Conservation (phyloP, 176 grass and related monocot species). For the Dactylis glomerata region DNA sequence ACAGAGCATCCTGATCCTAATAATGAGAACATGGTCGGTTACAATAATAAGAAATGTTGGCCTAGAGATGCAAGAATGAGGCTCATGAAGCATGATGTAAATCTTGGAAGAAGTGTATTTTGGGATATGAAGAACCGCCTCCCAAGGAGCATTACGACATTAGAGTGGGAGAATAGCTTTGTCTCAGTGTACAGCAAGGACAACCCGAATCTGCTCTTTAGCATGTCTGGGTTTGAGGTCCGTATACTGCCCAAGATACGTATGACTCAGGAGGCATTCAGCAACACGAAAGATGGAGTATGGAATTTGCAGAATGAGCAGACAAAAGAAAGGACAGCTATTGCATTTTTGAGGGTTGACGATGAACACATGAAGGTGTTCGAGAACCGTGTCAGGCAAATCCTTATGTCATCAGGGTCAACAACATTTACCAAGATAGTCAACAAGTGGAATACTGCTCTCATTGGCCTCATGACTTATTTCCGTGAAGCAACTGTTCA, state of each 20-base stretch:
- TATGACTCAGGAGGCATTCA: constrained; percentile 97
- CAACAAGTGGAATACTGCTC: constrained; percentile 97
- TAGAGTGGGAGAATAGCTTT: constrained; percentile 98
- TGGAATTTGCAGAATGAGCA: constrained; percentile 98
- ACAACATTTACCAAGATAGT: constrained; percentile 99
- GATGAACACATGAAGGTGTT: constrained; percentile 99
- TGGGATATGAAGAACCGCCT: constrained; percentile 99
- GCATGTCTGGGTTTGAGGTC: constrained; percentile 98
- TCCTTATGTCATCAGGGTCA: constrained; percentile 96
- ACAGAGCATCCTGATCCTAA: constrained; percentile 99
- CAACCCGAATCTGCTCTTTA: constrained; percentile 94
- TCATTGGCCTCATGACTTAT: constrained; percentile 98
- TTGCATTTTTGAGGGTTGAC: constrained; percentile 91
- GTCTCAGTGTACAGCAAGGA: constrained; percentile 98
- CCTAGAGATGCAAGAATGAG: constrained; percentile 98
- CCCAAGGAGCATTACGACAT: constrained; percentile 93
- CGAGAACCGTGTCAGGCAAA: constrained; percentile 94
- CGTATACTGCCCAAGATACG: constrained; percentile 89
- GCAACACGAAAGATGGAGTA: constrained; percentile 95
- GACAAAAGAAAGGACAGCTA: constrained; percentile 96
- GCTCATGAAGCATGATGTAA: constrained; percentile 99
- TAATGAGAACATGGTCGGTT: constrained; percentile 98
- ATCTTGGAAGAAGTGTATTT: constrained; percentile 97
- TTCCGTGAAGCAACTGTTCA: constrained; percentile 98
- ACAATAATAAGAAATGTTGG: constrained; percentile 99